Percentiles rank a stretch among this genome's conserved stretches.
Evolutionary conservation across 768 basidiomycete species (phyloP).

Genomic region (Megacollybia marginata): DNA sequence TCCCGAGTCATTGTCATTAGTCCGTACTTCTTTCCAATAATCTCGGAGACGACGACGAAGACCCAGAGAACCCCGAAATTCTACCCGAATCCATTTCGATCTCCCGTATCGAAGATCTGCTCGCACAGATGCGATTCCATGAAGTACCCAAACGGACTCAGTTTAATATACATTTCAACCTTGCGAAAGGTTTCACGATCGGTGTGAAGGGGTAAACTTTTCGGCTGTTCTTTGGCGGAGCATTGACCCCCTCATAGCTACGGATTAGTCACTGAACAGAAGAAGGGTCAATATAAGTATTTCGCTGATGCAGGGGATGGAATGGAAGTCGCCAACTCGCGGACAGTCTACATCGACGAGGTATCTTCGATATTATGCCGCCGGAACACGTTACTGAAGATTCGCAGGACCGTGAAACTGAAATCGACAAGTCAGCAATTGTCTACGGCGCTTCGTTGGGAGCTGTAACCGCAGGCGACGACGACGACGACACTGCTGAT

Average conservation of each 20-base stretch:
- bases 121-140: slow-evolving; percentile 73
- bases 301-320: slow-evolving; percentile 73
- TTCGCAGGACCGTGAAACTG: slow-evolving; percentile 34
- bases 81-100: slow-evolving; percentile 70
- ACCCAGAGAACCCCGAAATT: slow-evolving; percentile 29
- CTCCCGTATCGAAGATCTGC: slow-evolving; percentile 67
- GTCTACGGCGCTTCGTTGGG: slow-evolving; percentile 37
- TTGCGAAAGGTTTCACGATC: slow-evolving; percentile 68
- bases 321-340: slow-evolving; percentile 67
- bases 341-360: slow-evolving; percentile 73
- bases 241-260: slow-evolving; percentile 45
- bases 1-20: slow-evolving; percentile 28
- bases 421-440: slow-evolving; percentile 37
- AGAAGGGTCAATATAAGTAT: slow-evolving; percentile 74
- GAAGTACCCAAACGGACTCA: slow-evolving; percentile 78
- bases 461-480: slow-evolving; percentile 29
- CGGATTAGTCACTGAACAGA: slow-evolving; percentile 82
- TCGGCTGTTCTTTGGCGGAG: background rate
- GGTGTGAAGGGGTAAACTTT: slow-evolving; percentile 68
- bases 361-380: slow-evolving; percentile 46
- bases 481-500: slow-evolving; percentile 27
- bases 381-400: background rate
- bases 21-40: slow-evolving; percentile 52
- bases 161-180: slow-evolving; percentile 75
- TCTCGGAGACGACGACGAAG: slow-evolving; percentile 42